A percentile compares a stretch with the other conserved stretches of the same genome.
Evolutionary conservation across 2,329 filamentous ascomycete species (phyloP).

Genomic region (Clarireedia hainanense): DNA sequence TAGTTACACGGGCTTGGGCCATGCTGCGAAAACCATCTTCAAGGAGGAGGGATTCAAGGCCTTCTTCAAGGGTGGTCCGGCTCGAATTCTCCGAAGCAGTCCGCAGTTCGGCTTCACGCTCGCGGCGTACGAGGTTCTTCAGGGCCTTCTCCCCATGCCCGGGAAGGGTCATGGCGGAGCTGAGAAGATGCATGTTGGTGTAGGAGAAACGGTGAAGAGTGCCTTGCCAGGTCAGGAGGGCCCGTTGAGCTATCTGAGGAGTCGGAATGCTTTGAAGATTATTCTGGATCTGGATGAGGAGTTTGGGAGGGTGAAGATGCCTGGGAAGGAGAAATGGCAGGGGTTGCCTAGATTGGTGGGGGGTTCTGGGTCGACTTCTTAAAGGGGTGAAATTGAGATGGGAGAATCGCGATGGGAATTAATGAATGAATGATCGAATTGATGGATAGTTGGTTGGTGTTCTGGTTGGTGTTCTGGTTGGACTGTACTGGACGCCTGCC

Average conservation of each 20-base stretch:
- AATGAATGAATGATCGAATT: too few relatives aligned
- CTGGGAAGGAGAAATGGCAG: constrained; percentile 24
- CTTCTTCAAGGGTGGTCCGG: constrained; percentile 98
- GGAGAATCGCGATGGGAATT: too few relatives aligned
- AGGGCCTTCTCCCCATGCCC: constrained; percentile 72
- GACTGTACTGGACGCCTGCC: too few relatives aligned
- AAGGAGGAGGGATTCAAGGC: constrained; percentile 89
- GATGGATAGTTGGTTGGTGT: too few relatives aligned
- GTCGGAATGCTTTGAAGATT: constrained; percentile 88
- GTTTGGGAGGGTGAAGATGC: constrained; percentile 53
- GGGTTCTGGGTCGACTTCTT: constrained; percentile 6
- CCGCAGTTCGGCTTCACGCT: constrained; percentile 98
- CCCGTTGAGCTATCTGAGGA: constrained; percentile 53
- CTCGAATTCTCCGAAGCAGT: constrained; percentile 88
- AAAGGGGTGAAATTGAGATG: too few relatives aligned
- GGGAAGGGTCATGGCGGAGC: constrained; percentile 43
- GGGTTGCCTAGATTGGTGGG: constrained; percentile 23
- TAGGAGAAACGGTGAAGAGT: constrained; percentile 53
- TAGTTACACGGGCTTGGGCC: constrained; percentile 76
- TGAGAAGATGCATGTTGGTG: constrained; percentile 42
- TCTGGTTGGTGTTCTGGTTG: too few relatives aligned
- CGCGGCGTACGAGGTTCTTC: constrained; percentile 87
- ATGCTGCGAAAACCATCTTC: constrained; percentile 76
- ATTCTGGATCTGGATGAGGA: constrained; percentile 91
- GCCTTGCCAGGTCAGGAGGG: constrained; percentile 29